Evolutionary conservation across 495 filamentous ascomycete species (phyloP).

Genomic region (Chlorociboria aeruginascens): DNA sequence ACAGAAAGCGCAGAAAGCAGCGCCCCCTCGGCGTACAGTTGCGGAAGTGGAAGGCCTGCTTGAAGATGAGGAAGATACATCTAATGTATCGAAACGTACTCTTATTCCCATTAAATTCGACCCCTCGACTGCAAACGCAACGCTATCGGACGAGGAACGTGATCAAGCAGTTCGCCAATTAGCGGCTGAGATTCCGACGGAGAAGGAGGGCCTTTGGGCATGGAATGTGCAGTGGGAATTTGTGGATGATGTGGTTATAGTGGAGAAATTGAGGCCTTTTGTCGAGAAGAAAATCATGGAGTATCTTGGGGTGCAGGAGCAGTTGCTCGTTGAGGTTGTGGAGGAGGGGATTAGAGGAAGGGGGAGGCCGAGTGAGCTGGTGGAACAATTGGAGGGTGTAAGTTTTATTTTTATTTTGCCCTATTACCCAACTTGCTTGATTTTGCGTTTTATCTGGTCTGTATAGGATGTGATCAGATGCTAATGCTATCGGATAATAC

Average conservation of each 20-base stretch:
- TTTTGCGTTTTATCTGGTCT: no score
- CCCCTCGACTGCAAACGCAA: constrained; percentile 49
- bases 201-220: constrained; percentile 77
- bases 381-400: constrained; percentile 74
- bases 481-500: constrained; percentile 25
- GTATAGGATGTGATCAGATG: not conserved
- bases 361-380: constrained; percentile 64
- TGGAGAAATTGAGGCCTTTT: constrained; percentile 83
- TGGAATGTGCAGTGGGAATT: constrained; percentile 93
- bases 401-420: constrained; percentile 23
- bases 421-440: not conserved
- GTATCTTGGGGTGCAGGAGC: constrained; percentile 90
- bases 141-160: constrained; percentile 74
- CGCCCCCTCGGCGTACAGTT: constrained; percentile 62
- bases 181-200: constrained; percentile 79
- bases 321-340: constrained; percentile 87
- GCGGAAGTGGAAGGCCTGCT: constrained; percentile 90
- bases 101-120: constrained; percentile 93
- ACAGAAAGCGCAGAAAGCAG: constrained; percentile 54
- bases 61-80: constrained; percentile 85
- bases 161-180: constrained; percentile 66
- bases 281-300: constrained; percentile 98
- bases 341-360: constrained; percentile 75
- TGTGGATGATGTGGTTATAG: constrained; percentile 73
- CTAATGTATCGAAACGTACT: constrained; percentile 56